Conservation (phyloP, 257 asterid genomes). For the Fraxinus cuspidata region DNA sequence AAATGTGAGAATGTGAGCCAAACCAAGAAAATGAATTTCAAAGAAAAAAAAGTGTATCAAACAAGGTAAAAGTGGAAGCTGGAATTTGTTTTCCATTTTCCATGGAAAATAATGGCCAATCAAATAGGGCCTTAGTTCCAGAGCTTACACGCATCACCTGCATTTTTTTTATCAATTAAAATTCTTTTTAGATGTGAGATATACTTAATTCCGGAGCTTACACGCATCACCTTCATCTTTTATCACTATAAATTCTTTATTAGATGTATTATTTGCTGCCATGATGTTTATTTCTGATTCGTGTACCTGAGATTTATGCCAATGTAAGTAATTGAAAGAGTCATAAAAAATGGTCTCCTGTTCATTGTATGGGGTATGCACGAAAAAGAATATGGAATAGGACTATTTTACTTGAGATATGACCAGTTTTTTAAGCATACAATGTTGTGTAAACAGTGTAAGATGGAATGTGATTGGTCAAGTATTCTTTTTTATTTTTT, state of each 20-base stretch:
- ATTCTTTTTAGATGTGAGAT: slow-evolving; percentile 36
- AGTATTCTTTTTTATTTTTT: not conserved
- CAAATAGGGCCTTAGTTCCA: too few relatives aligned
- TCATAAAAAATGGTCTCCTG: not conserved
- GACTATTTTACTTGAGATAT: not conserved
- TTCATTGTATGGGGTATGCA: not conserved
- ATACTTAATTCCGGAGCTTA: not conserved
- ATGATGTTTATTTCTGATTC: not conserved
- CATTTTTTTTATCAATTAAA: not conserved
- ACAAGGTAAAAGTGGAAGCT: too few relatives aligned
- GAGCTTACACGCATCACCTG: not conserved
- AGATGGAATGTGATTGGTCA: not conserved
- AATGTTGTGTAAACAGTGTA: not conserved
- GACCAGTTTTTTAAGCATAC: not conserved
- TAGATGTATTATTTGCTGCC: not conserved
- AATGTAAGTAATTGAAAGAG: not conserved
- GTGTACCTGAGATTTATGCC: not conserved
- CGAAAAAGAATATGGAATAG: not conserved
- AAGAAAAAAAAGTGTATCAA: too few relatives aligned
- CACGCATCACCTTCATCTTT: not conserved
- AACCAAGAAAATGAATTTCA: too few relatives aligned
- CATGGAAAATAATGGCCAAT: too few relatives aligned
- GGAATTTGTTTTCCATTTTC: too few relatives aligned
- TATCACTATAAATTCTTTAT: not conserved
- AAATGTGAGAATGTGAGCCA: too few relatives aligned